These are phyloP conservation scores for Penicillium sp. DNA, from an alignment of 2,329 filamentous ascomycete species.

Conservation along the genomic window DNA sequence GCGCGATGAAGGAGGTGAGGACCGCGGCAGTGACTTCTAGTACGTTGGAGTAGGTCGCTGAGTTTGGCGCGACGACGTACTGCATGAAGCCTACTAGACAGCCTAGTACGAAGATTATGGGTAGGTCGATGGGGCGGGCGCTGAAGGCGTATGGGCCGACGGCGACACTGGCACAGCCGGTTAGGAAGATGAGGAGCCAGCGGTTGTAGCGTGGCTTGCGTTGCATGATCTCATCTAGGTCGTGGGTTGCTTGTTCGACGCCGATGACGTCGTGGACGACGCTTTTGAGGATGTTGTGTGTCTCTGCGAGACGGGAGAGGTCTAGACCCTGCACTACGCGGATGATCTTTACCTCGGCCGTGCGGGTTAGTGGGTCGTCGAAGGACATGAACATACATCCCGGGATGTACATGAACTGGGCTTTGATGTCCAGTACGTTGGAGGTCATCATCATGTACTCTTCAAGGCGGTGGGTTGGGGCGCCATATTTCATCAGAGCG, in stretches of 20 bases:
- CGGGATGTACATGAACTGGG: conserved; percentile 83
- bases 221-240: conserved; percentile 54
- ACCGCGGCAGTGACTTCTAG: conserved; percentile 53
- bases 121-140: conserved; percentile 60
- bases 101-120: conserved; percentile 63
- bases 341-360: conserved; percentile 45
- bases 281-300: conserved; percentile 45
- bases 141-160: conserved; percentile 78
- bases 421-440: conserved; percentile 78
- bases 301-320: conserved; percentile 42
- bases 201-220: conserved; percentile 53
- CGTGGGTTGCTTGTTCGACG: conserved; percentile 39
- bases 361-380: conserved; percentile 50
- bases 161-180: conserved; percentile 69
- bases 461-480: conserved; percentile 50
- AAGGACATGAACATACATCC: conserved; percentile 55
- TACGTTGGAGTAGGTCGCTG: conserved; percentile 56
- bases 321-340: conserved; percentile 42
- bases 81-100: conserved; percentile 71
- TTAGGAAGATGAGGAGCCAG: conserved; percentile 60
- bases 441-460: conserved; percentile 87
- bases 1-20: conserved; percentile 63
- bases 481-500: conserved; percentile 31
- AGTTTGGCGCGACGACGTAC: conserved; percentile 69
- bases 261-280: conserved; percentile 45